Evolutionary conservation across 1,139 yeast species (phyloP).

Genomic region (Scheffersomyces quercinus): DNA sequence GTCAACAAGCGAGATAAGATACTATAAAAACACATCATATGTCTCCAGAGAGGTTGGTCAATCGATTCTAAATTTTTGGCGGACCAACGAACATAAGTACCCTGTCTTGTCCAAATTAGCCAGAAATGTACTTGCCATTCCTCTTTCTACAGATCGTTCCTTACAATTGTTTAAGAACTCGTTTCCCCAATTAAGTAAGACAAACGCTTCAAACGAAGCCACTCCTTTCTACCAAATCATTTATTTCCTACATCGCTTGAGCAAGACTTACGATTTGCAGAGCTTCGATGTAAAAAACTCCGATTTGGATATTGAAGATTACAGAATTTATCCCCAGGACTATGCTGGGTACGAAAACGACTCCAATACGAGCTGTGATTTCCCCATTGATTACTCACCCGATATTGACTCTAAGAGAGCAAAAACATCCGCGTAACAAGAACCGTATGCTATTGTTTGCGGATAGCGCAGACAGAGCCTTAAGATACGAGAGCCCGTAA

Average conservation of each 20-base stretch:
- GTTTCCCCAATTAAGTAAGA: slow-evolving; percentile 12
- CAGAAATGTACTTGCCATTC: slow-evolving; percentile 17
- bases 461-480: too few species aligned
- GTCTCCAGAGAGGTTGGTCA: slow-evolving; percentile 18
- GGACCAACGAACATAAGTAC: slow-evolving; percentile 13
- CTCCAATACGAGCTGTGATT: too few species aligned
- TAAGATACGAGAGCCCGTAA: too few species aligned
- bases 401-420: too few species aligned
- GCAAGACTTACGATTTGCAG: slow-evolving; percentile 19
- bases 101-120: slow-evolving; percentile 18
- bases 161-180: slow-evolving; percentile 16
- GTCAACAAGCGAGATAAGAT: slow-evolving; percentile 14
- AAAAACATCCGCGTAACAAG: too few species aligned
- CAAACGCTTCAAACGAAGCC: slow-evolving; percentile 2
- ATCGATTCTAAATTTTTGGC: slow-evolving; percentile 22
- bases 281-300: slow-evolving; percentile 19
- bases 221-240: slow-evolving; percentile 12
- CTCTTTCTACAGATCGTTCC: slow-evolving; percentile 16
- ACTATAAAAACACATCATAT: slow-evolving; percentile 8
- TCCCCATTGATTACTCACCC: too few species aligned
- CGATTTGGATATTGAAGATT: slow-evolving; percentile 22
- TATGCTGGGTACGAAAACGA: slow-evolving; percentile 1
- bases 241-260: slow-evolving; percentile 21
- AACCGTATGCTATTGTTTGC: too few species aligned
- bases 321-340: slow-evolving; percentile 3